Evolutionary conservation across 2,329 filamentous ascomycete genomes (phyloP).

Genomic region (Alternaria infectoria): DNA sequence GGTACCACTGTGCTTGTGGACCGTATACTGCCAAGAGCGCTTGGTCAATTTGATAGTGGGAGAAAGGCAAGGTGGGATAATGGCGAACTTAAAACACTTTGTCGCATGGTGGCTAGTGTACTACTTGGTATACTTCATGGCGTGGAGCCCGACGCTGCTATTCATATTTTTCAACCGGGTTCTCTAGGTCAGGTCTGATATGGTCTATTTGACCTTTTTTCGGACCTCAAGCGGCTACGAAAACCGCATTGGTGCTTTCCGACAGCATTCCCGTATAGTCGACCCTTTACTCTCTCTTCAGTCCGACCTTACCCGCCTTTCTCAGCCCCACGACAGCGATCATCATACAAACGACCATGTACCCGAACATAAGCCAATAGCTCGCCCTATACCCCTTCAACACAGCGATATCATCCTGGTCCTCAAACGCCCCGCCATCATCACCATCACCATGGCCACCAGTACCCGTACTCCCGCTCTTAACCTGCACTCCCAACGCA

Average conservation of each 20-base stretch:
- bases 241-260: not conserved
- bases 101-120: not conserved
- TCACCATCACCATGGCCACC: constrained; percentile 10
- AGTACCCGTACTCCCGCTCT: not conserved
- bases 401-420: constrained; percentile 10
- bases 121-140: not conserved
- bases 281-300: constrained; percentile 30
- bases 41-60: not conserved
- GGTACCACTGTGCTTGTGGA: not conserved
- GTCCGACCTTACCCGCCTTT: constrained; percentile 32
- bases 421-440: constrained; percentile 7
- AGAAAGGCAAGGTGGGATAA: not conserved
- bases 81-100: not conserved
- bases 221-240: not conserved
- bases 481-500: constrained; percentile 22
- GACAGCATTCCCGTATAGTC: not conserved
- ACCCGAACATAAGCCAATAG: constrained; percentile 37
- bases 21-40: not conserved
- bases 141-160: not conserved
- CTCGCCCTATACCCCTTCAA: constrained; percentile 31
- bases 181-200: not conserved
- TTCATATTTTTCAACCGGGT: not conserved
- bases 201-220: not conserved
- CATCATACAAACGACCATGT: constrained; percentile 27
- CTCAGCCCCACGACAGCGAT: constrained; percentile 33